A percentile compares a stretch with the other conserved stretches of the same genome.
Evolutionary conservation across 495 filamentous ascomycete genomes (phyloP).

Genomic region (Hyaloscypha hepaticicola): DNA sequence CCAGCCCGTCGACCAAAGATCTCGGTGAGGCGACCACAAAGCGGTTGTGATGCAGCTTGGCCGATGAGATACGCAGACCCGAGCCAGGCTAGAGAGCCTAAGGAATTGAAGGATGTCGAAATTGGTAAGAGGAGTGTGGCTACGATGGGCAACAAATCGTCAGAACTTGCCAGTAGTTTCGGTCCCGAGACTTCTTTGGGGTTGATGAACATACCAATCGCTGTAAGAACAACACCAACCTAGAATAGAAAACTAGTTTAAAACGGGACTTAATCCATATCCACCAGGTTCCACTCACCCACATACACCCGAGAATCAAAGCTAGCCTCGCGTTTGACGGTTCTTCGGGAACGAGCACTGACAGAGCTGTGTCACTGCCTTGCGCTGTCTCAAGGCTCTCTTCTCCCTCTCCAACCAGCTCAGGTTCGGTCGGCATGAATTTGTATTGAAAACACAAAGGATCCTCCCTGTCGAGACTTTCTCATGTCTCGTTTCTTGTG

Average conservation of each 20-base stretch:
- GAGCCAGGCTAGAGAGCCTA: constrained; percentile 12
- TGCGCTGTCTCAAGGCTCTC: no score
- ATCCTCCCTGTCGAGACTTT: no score
- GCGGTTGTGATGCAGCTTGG: not conserved
- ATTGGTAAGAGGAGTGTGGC: constrained; percentile 3
- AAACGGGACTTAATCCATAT: not conserved
- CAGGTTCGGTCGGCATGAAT: no score
- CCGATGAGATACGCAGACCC: constrained; percentile 4
- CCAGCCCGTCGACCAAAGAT: constrained; percentile 9
- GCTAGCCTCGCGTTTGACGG: not conserved
- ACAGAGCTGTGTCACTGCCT: no score
- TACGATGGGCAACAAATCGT: constrained; percentile 4
- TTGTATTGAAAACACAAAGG: no score
- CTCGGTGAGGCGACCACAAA: constrained; percentile 11
- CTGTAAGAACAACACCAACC: not conserved
- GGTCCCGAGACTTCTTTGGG: not conserved
- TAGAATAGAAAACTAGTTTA: not conserved
- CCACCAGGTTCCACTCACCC: not conserved
- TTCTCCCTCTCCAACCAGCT: no score
- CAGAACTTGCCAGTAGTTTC: not conserved
- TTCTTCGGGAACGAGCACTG: no score
- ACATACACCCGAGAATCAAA: not conserved
- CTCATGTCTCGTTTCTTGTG: no score
- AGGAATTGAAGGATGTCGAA: constrained; percentile 2
- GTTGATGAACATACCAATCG: not conserved